phyloP scores from a whole-genome alignment of 495 filamentous ascomycete genomes.

The Neurospora sp. region DNA sequence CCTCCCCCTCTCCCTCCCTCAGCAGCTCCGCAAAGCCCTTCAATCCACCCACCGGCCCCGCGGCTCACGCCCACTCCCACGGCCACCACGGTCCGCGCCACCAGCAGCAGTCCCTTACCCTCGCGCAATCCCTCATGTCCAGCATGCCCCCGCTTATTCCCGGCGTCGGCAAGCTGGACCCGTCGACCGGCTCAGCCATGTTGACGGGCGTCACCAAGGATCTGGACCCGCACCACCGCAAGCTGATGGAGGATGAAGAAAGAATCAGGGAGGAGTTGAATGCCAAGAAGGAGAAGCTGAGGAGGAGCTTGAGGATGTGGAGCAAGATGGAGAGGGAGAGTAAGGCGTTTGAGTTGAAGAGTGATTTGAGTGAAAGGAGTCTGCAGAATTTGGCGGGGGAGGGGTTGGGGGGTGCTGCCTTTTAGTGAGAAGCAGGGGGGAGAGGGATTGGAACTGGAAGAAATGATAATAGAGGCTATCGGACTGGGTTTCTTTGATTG shows the following conservation, averaged over 20 bases:
- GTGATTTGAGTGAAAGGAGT: conserved; percentile 34
- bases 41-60: conserved; percentile 41
- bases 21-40: conserved; percentile 28
- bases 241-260: conserved; percentile 38
- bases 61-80: conserved; percentile 21
- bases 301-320: conserved; percentile 31
- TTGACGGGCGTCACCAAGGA: conserved; percentile 29
- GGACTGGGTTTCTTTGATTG: neutral
- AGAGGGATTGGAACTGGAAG: no score
- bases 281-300: conserved; percentile 34
- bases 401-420: conserved; percentile 31
- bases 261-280: conserved; percentile 33
- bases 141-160: conserved; percentile 32
- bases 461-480: neutral
- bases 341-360: conserved; percentile 32
- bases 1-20: conserved; percentile 15
- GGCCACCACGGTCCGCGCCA: conserved; percentile 7
- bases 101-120: conserved; percentile 7
- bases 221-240: conserved; percentile 25
- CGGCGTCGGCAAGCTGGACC: conserved; percentile 33
- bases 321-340: conserved; percentile 36
- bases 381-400: conserved; percentile 37
- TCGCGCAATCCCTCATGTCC: conserved; percentile 31
- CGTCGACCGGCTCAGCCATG: conserved; percentile 13
- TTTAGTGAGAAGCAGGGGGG: no score